These are phyloP conservation scores for Salix arbutifolia DNA, from an alignment of 345 rosid genomes.

Conservation along the genomic window DNA sequence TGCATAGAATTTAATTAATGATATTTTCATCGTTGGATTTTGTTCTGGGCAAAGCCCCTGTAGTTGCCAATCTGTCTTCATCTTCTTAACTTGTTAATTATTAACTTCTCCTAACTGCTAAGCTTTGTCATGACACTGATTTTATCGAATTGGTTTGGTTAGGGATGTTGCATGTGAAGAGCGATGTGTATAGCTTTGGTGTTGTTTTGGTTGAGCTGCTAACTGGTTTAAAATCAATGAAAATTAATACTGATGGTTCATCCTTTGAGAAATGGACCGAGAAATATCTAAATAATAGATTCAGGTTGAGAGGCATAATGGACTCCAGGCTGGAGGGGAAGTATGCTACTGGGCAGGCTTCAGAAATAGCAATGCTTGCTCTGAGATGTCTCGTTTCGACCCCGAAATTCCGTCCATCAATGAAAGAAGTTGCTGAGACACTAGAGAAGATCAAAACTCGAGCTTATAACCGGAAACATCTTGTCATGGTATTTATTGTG, in stretches of 20 bases:
- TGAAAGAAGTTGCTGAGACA: constrained; percentile 12
- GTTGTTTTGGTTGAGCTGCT: constrained; percentile 16
- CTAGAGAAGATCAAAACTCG: background rate
- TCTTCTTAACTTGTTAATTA: too few relatives aligned
- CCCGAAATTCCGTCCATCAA: constrained; percentile 8
- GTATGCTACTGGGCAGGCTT: constrained; percentile 1
- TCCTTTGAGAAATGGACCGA: background rate
- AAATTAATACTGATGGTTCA: background rate
- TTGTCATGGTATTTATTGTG: too few relatives aligned
- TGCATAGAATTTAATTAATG: too few relatives aligned
- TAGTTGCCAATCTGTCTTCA: too few relatives aligned
- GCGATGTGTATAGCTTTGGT: constrained; percentile 15
- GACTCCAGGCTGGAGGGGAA: constrained; percentile 9
- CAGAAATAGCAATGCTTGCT: constrained; percentile 1
- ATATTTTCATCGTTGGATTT: background rate
- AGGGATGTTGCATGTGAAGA: constrained; percentile 10
- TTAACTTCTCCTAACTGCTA: background rate
- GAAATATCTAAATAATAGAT: background rate
- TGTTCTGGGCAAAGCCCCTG: too few relatives aligned
- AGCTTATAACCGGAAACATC: too few relatives aligned
- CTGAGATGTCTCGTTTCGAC: background rate
- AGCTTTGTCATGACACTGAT: background rate
- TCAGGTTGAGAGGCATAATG: constrained; percentile 1
- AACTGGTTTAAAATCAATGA: background rate
- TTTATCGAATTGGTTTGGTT: background rate